Base-by-base conservation (phyloP, 257 asterid genomes). In the Forsythia viridissima region DNA sequence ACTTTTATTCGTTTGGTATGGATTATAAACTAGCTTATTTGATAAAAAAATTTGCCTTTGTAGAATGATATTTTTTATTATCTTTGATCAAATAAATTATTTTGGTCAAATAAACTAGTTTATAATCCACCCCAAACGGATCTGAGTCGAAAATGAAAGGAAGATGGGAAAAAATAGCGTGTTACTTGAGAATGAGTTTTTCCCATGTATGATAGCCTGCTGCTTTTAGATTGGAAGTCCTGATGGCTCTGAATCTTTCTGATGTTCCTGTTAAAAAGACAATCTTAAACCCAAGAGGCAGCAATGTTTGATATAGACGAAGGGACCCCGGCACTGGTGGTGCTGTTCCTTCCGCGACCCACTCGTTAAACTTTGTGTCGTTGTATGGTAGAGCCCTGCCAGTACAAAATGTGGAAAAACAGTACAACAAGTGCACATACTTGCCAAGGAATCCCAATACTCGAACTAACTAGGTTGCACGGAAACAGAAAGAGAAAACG, bases 171-270 rank as follows among this genome's bases (percentile, higher is more conserved):
- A 51, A 46, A 73, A 36, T 37, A 8, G n/a, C 7, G 8, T 18
- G 38, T 51, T 85, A 89, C 91, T 75, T 91, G 82, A 87, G 85
- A n/a, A 86, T 80, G 66, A 88, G 88, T 41, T 69, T 79, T 74
- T 79, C 83, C 90, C 90, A 90, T 5, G 80, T 80, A 34, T 24
- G 16, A 75, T 87, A 91, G 41, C 96, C 96, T 46, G 74, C 89
- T 30, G 46, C 69, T 8, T 83, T 72, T 66, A 91, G 51, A 78
- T 89, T 91, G 15, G 5, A 0, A 3, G 15, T 65, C 66, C 89
- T 81, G 20, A 66, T 16, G 5, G 79, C 75, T 73, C 1, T 67
- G 70, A 71, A 81, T 37, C 5, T 74, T 6, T 80, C 90, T 11
- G 44, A 4, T 52, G 85, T 44, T 42, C 96, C 94, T 3, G 88